Evolutionary conservation across 2,329 filamentous ascomycete species (phyloP).

Genomic region (Calonectria montana): DNA sequence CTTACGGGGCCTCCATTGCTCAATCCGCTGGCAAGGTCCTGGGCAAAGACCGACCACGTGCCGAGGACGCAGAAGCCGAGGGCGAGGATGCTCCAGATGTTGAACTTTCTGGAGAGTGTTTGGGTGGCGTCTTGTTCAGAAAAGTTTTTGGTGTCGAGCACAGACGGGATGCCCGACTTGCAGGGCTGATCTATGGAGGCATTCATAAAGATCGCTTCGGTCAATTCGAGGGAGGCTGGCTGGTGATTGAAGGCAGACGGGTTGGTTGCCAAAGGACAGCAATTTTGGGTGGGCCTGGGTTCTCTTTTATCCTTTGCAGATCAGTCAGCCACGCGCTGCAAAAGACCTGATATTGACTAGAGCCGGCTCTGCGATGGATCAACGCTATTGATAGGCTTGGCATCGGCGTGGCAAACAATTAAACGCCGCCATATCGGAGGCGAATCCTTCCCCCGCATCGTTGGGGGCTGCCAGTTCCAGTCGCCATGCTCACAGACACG

Average conservation of each 20-base stretch:
- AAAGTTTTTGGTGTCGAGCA: neutral
- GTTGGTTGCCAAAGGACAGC: neutral
- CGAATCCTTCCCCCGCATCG: neutral
- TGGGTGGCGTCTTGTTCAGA: slow-evolving; percentile 31
- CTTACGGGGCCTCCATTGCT: slow-evolving; percentile 63
- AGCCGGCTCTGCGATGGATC: neutral
- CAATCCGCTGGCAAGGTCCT: slow-evolving; percentile 58
- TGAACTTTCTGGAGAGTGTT: slow-evolving; percentile 59
- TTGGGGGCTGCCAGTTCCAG: neutral
- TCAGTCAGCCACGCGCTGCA: neutral
- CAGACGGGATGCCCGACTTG: neutral
- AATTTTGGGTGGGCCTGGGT: neutral
- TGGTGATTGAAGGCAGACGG: neutral
- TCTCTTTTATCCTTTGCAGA: neutral
- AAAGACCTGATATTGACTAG: neutral
- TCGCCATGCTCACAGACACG: neutral
- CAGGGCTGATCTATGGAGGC: neutral
- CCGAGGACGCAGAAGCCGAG: slow-evolving; percentile 68
- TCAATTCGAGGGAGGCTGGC: neutral
- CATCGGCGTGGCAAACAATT: neutral
- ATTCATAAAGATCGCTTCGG: neutral
- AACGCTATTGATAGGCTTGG: neutral
- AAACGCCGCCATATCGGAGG: neutral
- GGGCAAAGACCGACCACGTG: slow-evolving; percentile 68
- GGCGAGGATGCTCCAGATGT: slow-evolving; percentile 65